Conservation (phyloP, 2,329 filamentous ascomycete species). For the Biscogniauxia mediterranea region DNA sequence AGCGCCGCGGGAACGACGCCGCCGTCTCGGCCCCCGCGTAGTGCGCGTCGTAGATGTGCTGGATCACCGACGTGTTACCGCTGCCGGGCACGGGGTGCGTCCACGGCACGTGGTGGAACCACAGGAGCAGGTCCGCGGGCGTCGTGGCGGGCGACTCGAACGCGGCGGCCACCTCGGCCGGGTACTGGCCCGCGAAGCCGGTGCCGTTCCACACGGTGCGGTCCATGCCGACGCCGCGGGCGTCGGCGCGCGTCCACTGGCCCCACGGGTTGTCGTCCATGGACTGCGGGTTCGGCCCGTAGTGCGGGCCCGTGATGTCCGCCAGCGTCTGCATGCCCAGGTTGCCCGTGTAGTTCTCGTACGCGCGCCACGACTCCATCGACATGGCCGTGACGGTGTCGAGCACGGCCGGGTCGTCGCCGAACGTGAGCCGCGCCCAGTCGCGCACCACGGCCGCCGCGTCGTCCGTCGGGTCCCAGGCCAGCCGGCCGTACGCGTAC, state of each 20-base stretch:
- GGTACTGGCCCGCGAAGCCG: constrained; percentile 64
- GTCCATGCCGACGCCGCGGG: constrained; percentile 64
- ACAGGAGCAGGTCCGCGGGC: constrained; percentile 65
- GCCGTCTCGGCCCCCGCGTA: constrained; percentile 57
- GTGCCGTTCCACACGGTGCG: constrained; percentile 68
- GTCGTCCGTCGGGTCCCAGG: constrained; percentile 59
- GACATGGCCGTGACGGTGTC: constrained; percentile 61
- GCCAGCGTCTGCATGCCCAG: constrained; percentile 68
- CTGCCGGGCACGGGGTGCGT: constrained; percentile 56
- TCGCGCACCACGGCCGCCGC: constrained; percentile 54
- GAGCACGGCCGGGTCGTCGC: constrained; percentile 51
- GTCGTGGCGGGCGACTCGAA: constrained; percentile 63
- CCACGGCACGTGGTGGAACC: constrained; percentile 74
- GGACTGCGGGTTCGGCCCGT: constrained; percentile 64
- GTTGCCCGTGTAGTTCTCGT: constrained; percentile 70
- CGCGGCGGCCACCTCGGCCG: constrained; percentile 52
- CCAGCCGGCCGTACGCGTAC: constrained; percentile 66
- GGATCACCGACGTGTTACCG: constrained; percentile 64
- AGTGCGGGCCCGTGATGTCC: constrained; percentile 66
- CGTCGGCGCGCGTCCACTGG: constrained; percentile 68
- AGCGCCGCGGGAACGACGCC: constrained; percentile 54
- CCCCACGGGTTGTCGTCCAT: constrained; percentile 69
- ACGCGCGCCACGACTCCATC: constrained; percentile 68
- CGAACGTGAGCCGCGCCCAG: constrained; percentile 69
- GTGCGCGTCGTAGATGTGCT: constrained; percentile 53